These are phyloP conservation scores for Pseudozyma thailandica DNA, from an alignment of 1,284 basidiomycete species.

Conservation along the genomic window DNA sequence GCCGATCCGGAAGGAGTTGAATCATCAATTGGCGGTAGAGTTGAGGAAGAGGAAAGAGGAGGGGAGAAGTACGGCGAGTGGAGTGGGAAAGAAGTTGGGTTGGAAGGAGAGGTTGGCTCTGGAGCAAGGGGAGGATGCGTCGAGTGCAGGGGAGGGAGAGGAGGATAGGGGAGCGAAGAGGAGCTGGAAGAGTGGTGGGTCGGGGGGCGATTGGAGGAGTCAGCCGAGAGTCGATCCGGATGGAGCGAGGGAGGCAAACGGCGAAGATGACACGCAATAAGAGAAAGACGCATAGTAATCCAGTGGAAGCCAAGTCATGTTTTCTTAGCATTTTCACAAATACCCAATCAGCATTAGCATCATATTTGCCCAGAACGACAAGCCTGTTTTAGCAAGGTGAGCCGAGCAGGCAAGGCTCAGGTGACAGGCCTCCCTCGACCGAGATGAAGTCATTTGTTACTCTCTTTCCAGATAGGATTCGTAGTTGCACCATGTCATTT, in stretches of 20 bases:
- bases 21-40: constrained; percentile 63
- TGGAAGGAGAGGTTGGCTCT: constrained; percentile 47
- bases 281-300: neutral
- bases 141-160: neutral
- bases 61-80: constrained; percentile 18
- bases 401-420: too few relatives aligned
- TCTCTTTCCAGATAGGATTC: neutral
- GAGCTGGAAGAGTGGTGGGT: constrained; percentile 29
- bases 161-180: constrained; percentile 7
- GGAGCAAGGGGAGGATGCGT: constrained; percentile 21
- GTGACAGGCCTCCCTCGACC: too few relatives aligned
- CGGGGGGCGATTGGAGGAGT: constrained; percentile 36
- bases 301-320: too few relatives aligned
- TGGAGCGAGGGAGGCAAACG: too few relatives aligned
- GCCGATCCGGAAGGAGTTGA: constrained; percentile 51
- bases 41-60: constrained; percentile 44
- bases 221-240: constrained; percentile 16
- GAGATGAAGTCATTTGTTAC: too few relatives aligned
- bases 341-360: neutral
- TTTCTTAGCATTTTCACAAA: neutral
- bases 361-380: neutral
- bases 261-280: too few relatives aligned
- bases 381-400: too few relatives aligned
- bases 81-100: constrained; percentile 26
- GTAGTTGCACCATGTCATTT: constrained; percentile 1